Base-by-base conservation (phyloP, 495 filamentous ascomycete genomes). In the Penicillium longicatenatum region DNA sequence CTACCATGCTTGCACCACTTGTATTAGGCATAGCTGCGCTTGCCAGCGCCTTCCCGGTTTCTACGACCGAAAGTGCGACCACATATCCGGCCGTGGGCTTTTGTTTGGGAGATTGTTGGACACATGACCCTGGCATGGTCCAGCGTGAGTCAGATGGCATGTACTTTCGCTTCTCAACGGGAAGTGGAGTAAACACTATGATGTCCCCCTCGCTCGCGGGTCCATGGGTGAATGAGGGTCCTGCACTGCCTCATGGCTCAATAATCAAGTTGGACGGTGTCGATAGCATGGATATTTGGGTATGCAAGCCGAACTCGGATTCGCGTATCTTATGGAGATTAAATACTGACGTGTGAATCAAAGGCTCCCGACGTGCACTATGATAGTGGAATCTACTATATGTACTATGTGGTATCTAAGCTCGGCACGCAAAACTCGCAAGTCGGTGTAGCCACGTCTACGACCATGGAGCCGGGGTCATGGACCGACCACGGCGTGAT, bases 111-210 rank as follows among this genome's bases (percentile, higher is more conserved):
- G 71, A 73, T 22, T 90, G 87, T 71, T 79, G 71, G 57, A 71
- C 80, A 29, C 85, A 90, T 52, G 88, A 91, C 61, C 86, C 86
- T 9, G 71, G 82, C 26, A 74, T 91, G 54, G 83, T 88, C 58
- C 80, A 80, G 35, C 84, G 88, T 52, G 64, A 67, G 21, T 79
- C 75, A 4, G 88, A 91, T 66, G 86, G 86, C 14, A 85, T 73
- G 4, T 92, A 90, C 73, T 92, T 86, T 72, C 84, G 86, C 42
- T 91, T 90, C 73, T 81, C 82, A 1, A 91, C 89, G 0, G 82
- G 83, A 22, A 81, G 78, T n/a, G 79, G 77, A 47, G 82, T 92
- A 57, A 71, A 77, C 42, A 82, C 87, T 30, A 78, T 83, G 54
- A 84, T 81, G 1, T 79, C 88, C 0, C 67, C 79, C 8, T 74